Base-by-base conservation (phyloP, 768 basidiomycete species). In the Boletus tylopilopsis region DNA sequence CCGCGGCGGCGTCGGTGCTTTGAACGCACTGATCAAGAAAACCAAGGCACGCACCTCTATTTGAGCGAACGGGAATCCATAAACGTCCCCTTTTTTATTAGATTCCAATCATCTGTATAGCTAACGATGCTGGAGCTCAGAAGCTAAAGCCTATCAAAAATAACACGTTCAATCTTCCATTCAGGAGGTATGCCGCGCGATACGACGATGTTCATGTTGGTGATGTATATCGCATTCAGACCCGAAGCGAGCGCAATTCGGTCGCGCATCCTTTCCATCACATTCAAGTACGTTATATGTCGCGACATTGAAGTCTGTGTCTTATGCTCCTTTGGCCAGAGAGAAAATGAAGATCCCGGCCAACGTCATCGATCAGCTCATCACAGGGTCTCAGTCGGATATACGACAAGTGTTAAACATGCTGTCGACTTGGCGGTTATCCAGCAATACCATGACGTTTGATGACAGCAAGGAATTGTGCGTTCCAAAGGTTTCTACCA, bases 91-190 rank as follows among this genome's bases (percentile, higher is more conserved):
- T 10, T 30, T 19, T n/a, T 4, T 24, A 39, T 30, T 49, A 96
- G 94, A 82, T 96, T 42, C 96, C 96, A 0, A 91, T 99, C 55
- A 96, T 99, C 29, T 94, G 95, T 59, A 97, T 99, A 53, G 94
- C 94, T 29, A 99, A 99, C 59, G 96, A 99, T 62, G 74, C 79
- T 21, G 76, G 76, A 1, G 82, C 83, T n/a, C 88, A 82, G 56
- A 99, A 99, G 68, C 78, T 99, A 64, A 97, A 91, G 68, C 94
- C 96, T 0, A 71, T 99, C 9, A 64, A 75, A 48, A 63, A 66
- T 6, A 90, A 85, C 1, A 85, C 90, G 2, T 95, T 78, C 64
- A 79, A 75, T 50, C 73, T 98, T 59, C 55, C 81, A 1, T 99
- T 95, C 75, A 76, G 74, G 44, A 85, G 85, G 93, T 94, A 35